Percentiles rank a stretch among this genome's conserved stretches.
Evolutionary conservation across 2,329 filamentous ascomycete species (phyloP).

Genomic region (Cylindrodendrum hubeiense): DNA sequence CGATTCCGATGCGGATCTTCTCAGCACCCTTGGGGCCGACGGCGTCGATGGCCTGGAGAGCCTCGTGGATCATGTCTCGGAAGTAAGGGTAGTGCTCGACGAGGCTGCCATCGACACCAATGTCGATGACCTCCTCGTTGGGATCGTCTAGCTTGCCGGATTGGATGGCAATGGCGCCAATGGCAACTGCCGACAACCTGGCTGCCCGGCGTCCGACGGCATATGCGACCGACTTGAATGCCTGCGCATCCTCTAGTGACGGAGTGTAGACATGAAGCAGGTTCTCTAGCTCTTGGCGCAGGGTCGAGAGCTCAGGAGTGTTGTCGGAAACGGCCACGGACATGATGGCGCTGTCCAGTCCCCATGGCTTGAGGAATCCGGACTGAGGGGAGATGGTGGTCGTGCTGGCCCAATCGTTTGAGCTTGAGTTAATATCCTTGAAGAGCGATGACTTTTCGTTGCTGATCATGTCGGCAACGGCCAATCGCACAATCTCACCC

Average conservation of each 20-base stretch:
- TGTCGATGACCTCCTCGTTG: conserved; percentile 81
- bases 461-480: conserved; percentile 78
- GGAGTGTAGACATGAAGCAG: conserved; percentile 82
- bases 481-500: conserved; percentile 89
- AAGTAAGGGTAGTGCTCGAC: conserved; percentile 98
- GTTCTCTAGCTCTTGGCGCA: conserved; percentile 83
- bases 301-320: conserved; percentile 76
- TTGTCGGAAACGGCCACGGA: conserved; percentile 87
- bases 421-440: conserved; percentile 78
- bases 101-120: conserved; percentile 94
- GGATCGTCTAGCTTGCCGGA: conserved; percentile 76
- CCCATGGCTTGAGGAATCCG: conserved; percentile 83
- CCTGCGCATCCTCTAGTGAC: conserved; percentile 85
- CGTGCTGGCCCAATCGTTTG: conserved; percentile 77
- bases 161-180: conserved; percentile 86
- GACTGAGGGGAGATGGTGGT: conserved; percentile 76
- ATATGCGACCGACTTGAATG: conserved; percentile 84
- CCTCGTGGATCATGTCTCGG: conserved; percentile 87
- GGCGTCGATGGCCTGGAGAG: conserved; percentile 79
- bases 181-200: conserved; percentile 86
- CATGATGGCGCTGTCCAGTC: conserved; percentile 90
- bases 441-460: conserved; percentile 78
- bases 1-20: conserved; percentile 92
- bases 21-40: conserved; percentile 85
- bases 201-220: conserved; percentile 92